Percentiles rank a stretch among this genome's conserved stretches.
phyloP scores from a whole-genome alignment of 108 stramenopile genomes.

The Conticribra weissflogii region DNA sequence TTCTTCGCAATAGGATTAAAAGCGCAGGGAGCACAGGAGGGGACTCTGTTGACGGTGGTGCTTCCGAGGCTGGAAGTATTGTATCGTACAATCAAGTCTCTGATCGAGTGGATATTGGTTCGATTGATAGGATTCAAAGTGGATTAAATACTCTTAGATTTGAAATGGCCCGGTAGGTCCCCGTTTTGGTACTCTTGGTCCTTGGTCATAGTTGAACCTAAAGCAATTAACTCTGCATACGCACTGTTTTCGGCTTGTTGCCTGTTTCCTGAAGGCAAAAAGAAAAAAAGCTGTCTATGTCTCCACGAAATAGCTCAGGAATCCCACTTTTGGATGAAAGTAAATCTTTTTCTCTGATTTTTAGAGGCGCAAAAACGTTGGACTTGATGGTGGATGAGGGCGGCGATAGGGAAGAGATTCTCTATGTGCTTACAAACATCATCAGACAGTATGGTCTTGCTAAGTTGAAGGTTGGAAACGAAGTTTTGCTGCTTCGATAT shows the following conservation, averaged over 20 bases:
- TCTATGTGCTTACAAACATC: conserved; percentile 66
- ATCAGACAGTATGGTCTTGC: conserved; percentile 60
- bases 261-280: conserved; percentile 3
- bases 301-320: conserved; percentile 25
- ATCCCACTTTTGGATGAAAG: conserved; percentile 59
- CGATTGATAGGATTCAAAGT: conserved; percentile 82
- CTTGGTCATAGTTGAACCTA: neutral
- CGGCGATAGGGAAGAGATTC: conserved; percentile 63
- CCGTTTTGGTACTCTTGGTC: neutral
- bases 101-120: conserved; percentile 71
- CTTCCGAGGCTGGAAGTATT: neutral
- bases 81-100: conserved; percentile 13
- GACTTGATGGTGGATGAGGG: conserved; percentile 71
- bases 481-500: conserved; percentile 57
- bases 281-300: conserved; percentile 45
- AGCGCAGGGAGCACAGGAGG: conserved; percentile 19
- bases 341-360: conserved; percentile 75
- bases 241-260: too few relatives aligned
- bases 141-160: conserved; percentile 69
- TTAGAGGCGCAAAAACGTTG: conserved; percentile 77
- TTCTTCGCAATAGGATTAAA: conserved; percentile 22
- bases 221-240: too few relatives aligned
- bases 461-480: conserved; percentile 73
- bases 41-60: conserved; percentile 35
- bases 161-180: conserved; percentile 52